phyloP scores from a whole-genome alignment of 208 protist species.

The Strigomonas galati region DNA sequence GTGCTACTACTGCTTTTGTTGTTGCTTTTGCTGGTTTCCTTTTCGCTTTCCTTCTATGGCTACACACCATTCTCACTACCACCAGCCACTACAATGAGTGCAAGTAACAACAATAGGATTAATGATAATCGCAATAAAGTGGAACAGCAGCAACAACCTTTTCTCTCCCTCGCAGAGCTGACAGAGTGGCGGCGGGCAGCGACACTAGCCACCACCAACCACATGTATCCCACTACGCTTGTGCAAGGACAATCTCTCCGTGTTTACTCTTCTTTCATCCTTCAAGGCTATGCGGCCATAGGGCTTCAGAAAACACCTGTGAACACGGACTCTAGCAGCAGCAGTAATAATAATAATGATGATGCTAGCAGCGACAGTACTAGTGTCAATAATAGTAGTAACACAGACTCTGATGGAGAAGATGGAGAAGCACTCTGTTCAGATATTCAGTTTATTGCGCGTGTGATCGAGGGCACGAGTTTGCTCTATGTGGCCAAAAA shows the following conservation, averaged over 20 bases:
- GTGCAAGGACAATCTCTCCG: not conserved
- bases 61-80: not conserved
- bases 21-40: not conserved
- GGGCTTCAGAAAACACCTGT: no score
- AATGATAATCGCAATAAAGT: slow-evolving; percentile 12
- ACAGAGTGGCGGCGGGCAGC: no score
- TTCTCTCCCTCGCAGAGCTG: not conserved
- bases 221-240: not conserved
- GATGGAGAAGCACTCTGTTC: no score
- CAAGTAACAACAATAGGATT: slow-evolving; percentile 1
- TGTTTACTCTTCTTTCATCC: not conserved
- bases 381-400: not conserved
- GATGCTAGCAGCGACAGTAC: not conserved
- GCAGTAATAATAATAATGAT: no score
- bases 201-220: not conserved
- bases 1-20: not conserved
- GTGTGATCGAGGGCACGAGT: not conserved
- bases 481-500: not conserved
- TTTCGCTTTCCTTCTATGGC: not conserved
- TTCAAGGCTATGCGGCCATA: not conserved
- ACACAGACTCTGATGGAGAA: not conserved
- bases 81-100: not conserved
- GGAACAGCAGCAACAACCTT: not conserved
- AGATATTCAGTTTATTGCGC: not conserved
- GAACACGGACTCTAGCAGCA: no score